phyloP scores from a whole-genome alignment of 441 rosid genomes.

The Populus hybrid region DNA sequence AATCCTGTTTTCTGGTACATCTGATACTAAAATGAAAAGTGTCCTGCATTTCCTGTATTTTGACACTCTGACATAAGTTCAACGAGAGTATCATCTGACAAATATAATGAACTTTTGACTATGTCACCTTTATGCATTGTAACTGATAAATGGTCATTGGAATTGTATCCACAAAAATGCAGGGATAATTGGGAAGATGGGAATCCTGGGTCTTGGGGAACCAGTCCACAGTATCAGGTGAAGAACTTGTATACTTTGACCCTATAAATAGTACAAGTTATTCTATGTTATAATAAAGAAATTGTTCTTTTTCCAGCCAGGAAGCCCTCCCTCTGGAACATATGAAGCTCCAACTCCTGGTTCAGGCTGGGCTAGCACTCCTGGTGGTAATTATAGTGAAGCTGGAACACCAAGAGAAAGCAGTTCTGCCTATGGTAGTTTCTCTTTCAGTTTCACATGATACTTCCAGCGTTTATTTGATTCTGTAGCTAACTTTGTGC shows the following conservation, averaged over 20 bases:
- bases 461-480: not conserved
- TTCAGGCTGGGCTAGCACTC: slow-evolving; percentile 91
- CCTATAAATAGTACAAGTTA: not conserved
- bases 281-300: not conserved
- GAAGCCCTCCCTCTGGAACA: slow-evolving; percentile 83
- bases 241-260: slow-evolving; percentile 9
- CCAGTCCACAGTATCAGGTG: slow-evolving; percentile 92
- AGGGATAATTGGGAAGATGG: slow-evolving; percentile 98
- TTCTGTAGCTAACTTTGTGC: slow-evolving; percentile 12
- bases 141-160: too few relatives aligned
- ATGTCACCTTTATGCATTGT: too few relatives aligned
- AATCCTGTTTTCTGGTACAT: too few relatives aligned
- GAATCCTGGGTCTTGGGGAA: slow-evolving; percentile 93
- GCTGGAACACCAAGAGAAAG: slow-evolving; percentile 95
- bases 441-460: slow-evolving; percentile 7
- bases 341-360: slow-evolving; percentile 99
- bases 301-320: slow-evolving; percentile 49
- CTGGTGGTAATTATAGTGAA: slow-evolving; percentile 83
- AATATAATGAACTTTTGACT: too few relatives aligned
- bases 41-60: too few relatives aligned
- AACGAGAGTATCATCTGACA: too few relatives aligned
- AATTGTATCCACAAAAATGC: not conserved
- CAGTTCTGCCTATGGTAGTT: slow-evolving; percentile 66
- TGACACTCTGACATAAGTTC: too few relatives aligned
- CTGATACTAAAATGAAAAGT: too few relatives aligned